Conservation (phyloP, 2,329 filamentous ascomycete species). For the Xylariaceae sp. region DNA sequence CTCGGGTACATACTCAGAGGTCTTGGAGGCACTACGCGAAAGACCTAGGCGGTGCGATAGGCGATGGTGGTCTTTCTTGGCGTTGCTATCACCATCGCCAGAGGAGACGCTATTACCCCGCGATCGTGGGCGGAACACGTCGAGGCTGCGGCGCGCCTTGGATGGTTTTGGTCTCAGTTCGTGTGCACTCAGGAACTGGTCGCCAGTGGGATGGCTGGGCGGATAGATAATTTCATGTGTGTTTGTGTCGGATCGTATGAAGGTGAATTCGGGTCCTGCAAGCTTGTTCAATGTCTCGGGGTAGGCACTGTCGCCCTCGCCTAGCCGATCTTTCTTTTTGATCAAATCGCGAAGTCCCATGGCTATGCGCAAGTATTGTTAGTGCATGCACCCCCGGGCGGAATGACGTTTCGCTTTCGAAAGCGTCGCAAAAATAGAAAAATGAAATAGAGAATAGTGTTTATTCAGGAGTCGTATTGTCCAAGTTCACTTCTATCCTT, state of each 20-base stretch:
- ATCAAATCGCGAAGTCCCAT: conserved; percentile 62
- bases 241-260: conserved; percentile 83
- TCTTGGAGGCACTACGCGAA: conserved; percentile 56
- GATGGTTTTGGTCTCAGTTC: conserved; percentile 42
- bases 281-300: conserved; percentile 46
- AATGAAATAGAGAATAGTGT: background rate
- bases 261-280: conserved; percentile 72
- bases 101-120: conserved; percentile 56
- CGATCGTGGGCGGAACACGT: conserved; percentile 42
- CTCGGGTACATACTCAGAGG: conserved; percentile 76
- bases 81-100: conserved; percentile 34
- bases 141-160: conserved; percentile 40
- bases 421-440: too few species aligned
- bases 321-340: conserved; percentile 58
- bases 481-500: background rate
- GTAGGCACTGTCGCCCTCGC: conserved; percentile 44
- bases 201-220: conserved; percentile 50
- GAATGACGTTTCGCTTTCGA: too few species aligned
- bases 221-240: conserved; percentile 80
- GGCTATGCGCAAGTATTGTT: background rate
- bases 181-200: conserved; percentile 40
- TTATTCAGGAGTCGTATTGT: too few species aligned
- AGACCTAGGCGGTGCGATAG: conserved; percentile 76
- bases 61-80: conserved; percentile 45
- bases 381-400: too few species aligned